phyloP scores from a whole-genome alignment of 2,329 filamentous ascomycete genomes.

The Podosphaera xanthii region DNA sequence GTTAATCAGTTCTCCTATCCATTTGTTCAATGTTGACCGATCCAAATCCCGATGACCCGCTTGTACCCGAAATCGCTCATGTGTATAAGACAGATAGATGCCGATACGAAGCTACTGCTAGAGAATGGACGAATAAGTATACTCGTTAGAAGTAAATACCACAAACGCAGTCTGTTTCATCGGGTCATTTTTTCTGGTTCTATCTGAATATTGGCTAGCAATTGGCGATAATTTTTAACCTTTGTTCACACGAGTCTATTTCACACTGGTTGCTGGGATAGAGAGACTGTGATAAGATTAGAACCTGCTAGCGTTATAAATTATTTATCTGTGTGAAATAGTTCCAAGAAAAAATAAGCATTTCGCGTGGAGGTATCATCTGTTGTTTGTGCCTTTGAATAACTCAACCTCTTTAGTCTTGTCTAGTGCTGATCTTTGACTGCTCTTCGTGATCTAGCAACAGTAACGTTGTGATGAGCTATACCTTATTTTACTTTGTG shows the following conservation, averaged over 20 bases:
- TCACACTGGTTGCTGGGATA: constrained; percentile 3
- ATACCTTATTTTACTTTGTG: no score
- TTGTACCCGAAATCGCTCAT: constrained; percentile 96
- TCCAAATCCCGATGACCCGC: constrained; percentile 94
- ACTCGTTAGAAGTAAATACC: constrained; percentile 41
- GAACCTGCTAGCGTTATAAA: neutral
- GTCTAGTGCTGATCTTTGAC: no score
- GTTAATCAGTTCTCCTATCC: constrained; percentile 57
- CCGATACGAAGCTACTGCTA: constrained; percentile 84
- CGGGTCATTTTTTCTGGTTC: neutral
- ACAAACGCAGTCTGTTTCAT: neutral
- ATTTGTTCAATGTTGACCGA: constrained; percentile 99
- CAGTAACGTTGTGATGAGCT: no score
- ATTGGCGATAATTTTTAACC: constrained; percentile 11
- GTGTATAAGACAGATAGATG: constrained; percentile 98
- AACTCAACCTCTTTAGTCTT: no score
- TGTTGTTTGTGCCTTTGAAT: neutral
- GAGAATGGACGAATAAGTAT: constrained; percentile 98
- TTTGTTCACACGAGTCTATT: constrained; percentile 6
- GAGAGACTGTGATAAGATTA: neutral
- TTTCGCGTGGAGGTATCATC: neutral
- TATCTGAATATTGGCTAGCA: neutral
- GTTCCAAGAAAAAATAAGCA: neutral
- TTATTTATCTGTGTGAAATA: neutral
- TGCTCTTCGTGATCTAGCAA: no score